Conservation (phyloP, 2,329 filamentous ascomycete genomes). For the Exophiala sp. region DNA sequence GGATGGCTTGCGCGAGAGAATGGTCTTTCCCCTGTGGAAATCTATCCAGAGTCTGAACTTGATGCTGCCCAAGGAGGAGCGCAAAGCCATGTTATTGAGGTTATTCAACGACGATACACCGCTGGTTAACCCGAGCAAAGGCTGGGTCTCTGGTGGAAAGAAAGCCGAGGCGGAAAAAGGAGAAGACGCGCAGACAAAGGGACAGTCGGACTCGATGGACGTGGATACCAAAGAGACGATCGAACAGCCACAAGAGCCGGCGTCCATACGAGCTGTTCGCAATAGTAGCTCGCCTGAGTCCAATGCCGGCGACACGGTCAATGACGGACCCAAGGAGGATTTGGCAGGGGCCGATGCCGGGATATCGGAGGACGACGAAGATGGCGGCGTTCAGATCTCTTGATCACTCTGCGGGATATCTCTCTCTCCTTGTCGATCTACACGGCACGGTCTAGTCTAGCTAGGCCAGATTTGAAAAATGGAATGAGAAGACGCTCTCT, state of each 20-base stretch:
- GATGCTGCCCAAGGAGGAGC: slow-evolving; percentile 97
- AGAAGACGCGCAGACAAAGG: not conserved
- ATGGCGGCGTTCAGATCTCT: slow-evolving; percentile 16
- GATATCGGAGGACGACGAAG: slow-evolving; percentile 14
- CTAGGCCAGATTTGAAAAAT: no score
- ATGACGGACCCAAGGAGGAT: not conserved
- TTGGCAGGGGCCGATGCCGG: not conserved
- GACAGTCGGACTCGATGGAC: slow-evolving; percentile 1
- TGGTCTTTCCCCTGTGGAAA: slow-evolving; percentile 91
- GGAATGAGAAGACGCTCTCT: no score
- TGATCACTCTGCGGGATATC: no score
- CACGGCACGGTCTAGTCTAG: no score
- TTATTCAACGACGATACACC: slow-evolving; percentile 86
- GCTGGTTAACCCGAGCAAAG: slow-evolving; percentile 58
- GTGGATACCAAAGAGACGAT: not conserved
- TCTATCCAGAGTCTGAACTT: slow-evolving; percentile 87
- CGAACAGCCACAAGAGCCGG: not conserved
- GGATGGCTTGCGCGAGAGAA: slow-evolving; percentile 63
- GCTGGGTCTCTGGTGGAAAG: slow-evolving; percentile 10
- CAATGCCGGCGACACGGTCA: not conserved
- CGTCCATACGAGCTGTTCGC: not conserved
- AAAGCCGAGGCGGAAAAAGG: not conserved
- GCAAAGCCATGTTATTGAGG: slow-evolving; percentile 82
- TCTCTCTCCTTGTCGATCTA: no score
- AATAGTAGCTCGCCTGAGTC: slow-evolving; percentile 23